Evolutionary conservation across 2,329 filamentous ascomycete species (phyloP), one percentile per base, ranked within the genome.

Genomic region (Aphanocladium album): DNA sequence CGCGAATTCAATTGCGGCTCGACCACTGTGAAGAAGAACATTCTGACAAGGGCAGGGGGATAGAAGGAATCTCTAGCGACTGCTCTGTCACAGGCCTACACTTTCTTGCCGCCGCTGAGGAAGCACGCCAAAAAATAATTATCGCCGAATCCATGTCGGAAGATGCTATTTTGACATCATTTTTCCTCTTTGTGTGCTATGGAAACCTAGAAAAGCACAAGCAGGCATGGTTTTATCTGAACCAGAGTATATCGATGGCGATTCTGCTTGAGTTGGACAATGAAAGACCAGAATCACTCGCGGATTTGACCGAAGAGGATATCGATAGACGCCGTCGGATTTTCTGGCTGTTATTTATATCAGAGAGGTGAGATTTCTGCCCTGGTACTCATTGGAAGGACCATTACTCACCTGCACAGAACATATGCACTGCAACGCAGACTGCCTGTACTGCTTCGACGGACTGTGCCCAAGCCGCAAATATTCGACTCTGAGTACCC

Each of bases 271-370:
- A 68, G 3, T 49, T 72, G 0, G 69, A 70, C 3, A 64, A 63
- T 6, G 71, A 73, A 47, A 55, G 64, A 0, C 0, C 70, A 70
- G 33, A 37, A 62, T 27, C 43, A 9, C 2, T 41, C 2, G 41
- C 27, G 12, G 62, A 64, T 7, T 16, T 72, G 0, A 47, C 66
- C 1, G 59, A 65, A 1, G 57, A 35, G 1, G 70, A 72, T 5
- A 63, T 68, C 0, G 70, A 72, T n/a, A 67, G 62, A 59, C 65
- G 70, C 37, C 61, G 71, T 4, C 67, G 71, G 0, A 65, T 72
- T 5, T 71, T 74, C 27, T 74, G 72, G 72, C 65, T 74, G 0
- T 45, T 74, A 0, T 74, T 74, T 53, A 72, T 74, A 0, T 72
- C 71, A 12, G 71, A 72, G 57, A 60, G 71, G 70, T 68, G 14